These are phyloP conservation scores for Candida maris DNA, from an alignment of 805 yeast genomes.

Conservation along the genomic window DNA sequence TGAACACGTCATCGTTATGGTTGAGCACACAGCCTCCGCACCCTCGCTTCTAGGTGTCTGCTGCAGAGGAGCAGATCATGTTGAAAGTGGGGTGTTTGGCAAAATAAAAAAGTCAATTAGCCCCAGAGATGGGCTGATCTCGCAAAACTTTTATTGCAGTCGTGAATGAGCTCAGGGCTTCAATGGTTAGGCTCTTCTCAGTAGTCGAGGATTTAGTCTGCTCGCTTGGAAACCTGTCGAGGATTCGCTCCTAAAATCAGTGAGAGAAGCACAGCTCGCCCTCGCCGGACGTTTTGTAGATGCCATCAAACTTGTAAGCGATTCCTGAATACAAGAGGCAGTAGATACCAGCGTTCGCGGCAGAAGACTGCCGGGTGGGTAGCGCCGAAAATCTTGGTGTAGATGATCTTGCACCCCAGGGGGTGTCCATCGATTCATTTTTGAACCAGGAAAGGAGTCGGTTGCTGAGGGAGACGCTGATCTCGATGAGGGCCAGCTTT, in stretches of 20 bases:
- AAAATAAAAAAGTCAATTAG: conserved; percentile 24
- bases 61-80: no score
- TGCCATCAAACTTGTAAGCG: conserved; percentile 42
- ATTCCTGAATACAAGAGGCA: conserved; percentile 55
- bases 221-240: no score
- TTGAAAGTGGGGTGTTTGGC: conserved; percentile 25
- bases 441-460: conserved; percentile 19
- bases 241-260: no score
- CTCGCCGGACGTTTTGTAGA: no score
- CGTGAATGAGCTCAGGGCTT: no score
- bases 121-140: conserved; percentile 11
- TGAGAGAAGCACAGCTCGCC: no score
- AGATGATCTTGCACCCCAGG: conserved; percentile 40
- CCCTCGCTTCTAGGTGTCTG: no score
- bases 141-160: conserved; percentile 11
- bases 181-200: no score
- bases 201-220: no score
- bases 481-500: conserved; percentile 26
- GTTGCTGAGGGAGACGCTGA: conserved; percentile 12
- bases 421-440: conserved; percentile 18
- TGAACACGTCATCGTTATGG: conserved; percentile 19
- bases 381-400: conserved; percentile 59
- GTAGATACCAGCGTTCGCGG: conserved; percentile 31
- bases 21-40: no score
- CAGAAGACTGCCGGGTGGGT: conserved; percentile 51